A percentile compares a stretch with the other conserved stretches of the same genome.
These are phyloP conservation scores for Trichophyton mentagrophytes DNA, from an alignment of 2,329 filamentous ascomycete species.

Conservation along the genomic window DNA sequence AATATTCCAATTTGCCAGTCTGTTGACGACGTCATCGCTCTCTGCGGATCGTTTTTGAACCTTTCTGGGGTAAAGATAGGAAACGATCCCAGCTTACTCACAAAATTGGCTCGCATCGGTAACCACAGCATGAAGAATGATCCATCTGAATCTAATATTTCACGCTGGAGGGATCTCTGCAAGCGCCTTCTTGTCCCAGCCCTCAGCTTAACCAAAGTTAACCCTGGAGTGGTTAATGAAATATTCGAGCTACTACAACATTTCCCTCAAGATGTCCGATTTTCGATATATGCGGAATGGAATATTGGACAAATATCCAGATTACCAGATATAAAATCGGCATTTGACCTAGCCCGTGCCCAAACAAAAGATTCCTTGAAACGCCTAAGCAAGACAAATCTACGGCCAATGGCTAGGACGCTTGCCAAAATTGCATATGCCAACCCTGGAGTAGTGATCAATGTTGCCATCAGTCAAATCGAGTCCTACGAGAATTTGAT, in stretches of 20 bases:
- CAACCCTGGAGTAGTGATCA: constrained; percentile 83
- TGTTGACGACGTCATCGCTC: constrained; percentile 77
- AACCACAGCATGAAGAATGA: constrained; percentile 61
- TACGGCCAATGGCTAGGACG: constrained; percentile 70
- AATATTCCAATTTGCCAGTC: constrained; percentile 83
- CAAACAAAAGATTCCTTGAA: constrained; percentile 82
- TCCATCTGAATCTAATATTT: constrained; percentile 53
- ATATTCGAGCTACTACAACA: constrained; percentile 71
- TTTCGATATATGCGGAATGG: constrained; percentile 89
- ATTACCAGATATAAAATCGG: constrained; percentile 61
- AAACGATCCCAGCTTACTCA: constrained; percentile 61
- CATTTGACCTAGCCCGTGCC: constrained; percentile 61
- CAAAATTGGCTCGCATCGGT: constrained; percentile 78
- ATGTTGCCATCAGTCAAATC: constrained; percentile 75
- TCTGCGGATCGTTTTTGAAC: constrained; percentile 74
- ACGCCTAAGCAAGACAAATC: constrained; percentile 75
- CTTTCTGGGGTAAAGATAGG: constrained; percentile 82
- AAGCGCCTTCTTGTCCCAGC: constrained; percentile 76
- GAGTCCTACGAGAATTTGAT: constrained; percentile 93
- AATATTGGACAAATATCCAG: constrained; percentile 67
- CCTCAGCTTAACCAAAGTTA: constrained; percentile 72
- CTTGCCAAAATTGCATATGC: constrained; percentile 87
- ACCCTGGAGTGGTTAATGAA: constrained; percentile 72
- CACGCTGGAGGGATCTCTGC: constrained; percentile 74
- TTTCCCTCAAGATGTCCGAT: constrained; percentile 65